These are phyloP conservation scores for Bullera alba DNA, from an alignment of 768 basidiomycete species.

Conservation along the genomic window DNA sequence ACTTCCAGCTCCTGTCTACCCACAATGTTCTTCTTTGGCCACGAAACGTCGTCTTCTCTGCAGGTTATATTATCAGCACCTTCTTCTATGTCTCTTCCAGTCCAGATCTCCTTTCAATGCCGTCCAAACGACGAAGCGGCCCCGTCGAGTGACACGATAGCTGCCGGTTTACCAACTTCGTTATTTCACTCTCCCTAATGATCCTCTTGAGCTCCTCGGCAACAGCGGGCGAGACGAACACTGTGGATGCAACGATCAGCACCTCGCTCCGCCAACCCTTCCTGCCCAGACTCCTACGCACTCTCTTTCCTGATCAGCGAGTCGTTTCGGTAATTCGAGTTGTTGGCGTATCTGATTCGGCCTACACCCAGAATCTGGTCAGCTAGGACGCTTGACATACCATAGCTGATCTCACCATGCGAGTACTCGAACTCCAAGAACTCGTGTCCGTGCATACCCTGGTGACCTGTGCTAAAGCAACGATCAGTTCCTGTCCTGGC, in stretches of 20 bases:
- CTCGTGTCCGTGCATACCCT: conserved; percentile 94
- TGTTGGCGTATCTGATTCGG: conserved; percentile 93
- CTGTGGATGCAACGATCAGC: conserved; percentile 48
- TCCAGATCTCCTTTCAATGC: no score
- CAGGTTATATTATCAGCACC: no score
- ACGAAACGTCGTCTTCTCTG: conserved; percentile 96
- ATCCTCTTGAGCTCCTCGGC: conserved; percentile 92
- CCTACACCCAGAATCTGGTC: conserved; percentile 14
- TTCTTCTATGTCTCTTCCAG: no score
- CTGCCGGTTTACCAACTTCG: conserved; percentile 59
- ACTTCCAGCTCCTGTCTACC: conserved; percentile 98
- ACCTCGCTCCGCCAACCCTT: neutral
- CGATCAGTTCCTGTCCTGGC: neutral
- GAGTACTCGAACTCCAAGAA: conserved; percentile 98
- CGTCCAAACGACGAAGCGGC: neutral
- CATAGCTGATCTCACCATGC: conserved; percentile 56
- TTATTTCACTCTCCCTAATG: conserved; percentile 85
- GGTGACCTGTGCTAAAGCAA: conserved; percentile 76
- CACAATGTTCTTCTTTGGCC: conserved; percentile 99
- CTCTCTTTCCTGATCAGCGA: conserved; percentile 98
- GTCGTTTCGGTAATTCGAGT: conserved; percentile 98
- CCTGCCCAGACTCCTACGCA: conserved; percentile 44
- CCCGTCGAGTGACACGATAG: neutral
- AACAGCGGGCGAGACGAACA: conserved; percentile 89
- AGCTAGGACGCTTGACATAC: neutral